A percentile compares a stretch with the other conserved stretches of the same genome.
phyloP scores from a whole-genome alignment of 139 green algal species.

The Closterium sp. region DNA sequence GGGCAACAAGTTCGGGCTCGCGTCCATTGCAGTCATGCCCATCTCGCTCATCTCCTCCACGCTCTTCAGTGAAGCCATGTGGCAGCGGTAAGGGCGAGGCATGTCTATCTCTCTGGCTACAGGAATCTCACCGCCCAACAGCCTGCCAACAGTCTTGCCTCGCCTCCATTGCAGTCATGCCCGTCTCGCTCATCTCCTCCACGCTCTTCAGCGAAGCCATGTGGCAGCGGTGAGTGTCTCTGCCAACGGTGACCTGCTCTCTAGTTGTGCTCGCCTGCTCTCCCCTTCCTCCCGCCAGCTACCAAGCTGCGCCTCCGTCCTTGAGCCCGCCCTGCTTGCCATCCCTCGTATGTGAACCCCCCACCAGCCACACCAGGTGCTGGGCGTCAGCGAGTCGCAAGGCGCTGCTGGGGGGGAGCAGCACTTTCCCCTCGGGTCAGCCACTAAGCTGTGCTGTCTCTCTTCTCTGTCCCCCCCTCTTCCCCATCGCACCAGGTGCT shows the following conservation, averaged over 20 bases:
- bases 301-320: too few species aligned
- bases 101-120: too few species aligned
- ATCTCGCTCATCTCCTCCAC: conserved; percentile 70
- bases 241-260: too few species aligned
- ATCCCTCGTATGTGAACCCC: too few species aligned
- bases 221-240: conserved; percentile 72
- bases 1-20: conserved; percentile 58
- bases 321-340: too few species aligned
- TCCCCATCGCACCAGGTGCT: too few species aligned
- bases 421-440: conserved; percentile 38
- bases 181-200: conserved; percentile 66
- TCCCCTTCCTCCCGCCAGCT: too few species aligned
- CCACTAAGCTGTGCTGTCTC: conserved; percentile 46
- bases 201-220: conserved; percentile 80
- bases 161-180: conserved; percentile 69
- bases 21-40: conserved; percentile 70
- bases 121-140: too few species aligned
- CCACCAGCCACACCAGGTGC: conserved; percentile 13
- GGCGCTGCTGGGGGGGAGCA: conserved; percentile 6
- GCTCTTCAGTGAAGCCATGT: conserved; percentile 79
- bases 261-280: too few species aligned
- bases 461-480: too few species aligned
- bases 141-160: conserved; percentile 15
- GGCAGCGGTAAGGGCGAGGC: conserved; percentile 65
- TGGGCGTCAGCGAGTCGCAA: conserved; percentile 33